phyloP scores from a whole-genome alignment of 306 rosid species.

The Quercus parvula region DNA sequence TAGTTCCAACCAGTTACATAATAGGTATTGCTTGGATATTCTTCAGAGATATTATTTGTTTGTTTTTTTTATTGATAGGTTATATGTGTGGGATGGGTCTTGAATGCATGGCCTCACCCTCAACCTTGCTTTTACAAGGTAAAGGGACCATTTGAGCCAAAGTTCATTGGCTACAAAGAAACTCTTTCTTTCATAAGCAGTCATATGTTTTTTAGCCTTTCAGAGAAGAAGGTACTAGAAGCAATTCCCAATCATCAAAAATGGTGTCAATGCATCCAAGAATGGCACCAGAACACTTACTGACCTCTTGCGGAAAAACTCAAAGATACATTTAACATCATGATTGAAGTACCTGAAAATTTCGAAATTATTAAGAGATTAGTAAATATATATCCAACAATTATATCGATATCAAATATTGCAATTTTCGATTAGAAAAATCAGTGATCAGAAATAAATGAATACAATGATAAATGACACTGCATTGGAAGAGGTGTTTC shows the following conservation, averaged over 20 bases:
- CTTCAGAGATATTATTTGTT: not conserved
- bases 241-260: not conserved
- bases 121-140: too few relatives aligned
- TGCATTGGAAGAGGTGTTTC: conserved; percentile 21
- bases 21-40: too few relatives aligned
- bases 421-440: not conserved
- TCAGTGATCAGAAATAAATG: not conserved
- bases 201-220: not conserved
- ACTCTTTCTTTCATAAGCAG: not conserved
- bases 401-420: not conserved
- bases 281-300: conserved; percentile 15
- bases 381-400: not conserved
- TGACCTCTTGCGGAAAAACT: conserved; percentile 84
- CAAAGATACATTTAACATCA: conserved; percentile 85
- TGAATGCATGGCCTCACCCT: too few relatives aligned
- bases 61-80: too few relatives aligned
- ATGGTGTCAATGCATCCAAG: conserved; percentile 9
- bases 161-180: not conserved
- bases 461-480: not conserved
- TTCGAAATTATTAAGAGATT: conserved; percentile 7
- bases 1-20: too few relatives aligned
- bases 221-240: not conserved
- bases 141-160: not conserved
- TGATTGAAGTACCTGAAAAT: conserved; percentile 92
- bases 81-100: too few relatives aligned